These are phyloP conservation scores for Citropsis articulata DNA, from an alignment of 345 rosid genomes.

Conservation along the genomic window DNA sequence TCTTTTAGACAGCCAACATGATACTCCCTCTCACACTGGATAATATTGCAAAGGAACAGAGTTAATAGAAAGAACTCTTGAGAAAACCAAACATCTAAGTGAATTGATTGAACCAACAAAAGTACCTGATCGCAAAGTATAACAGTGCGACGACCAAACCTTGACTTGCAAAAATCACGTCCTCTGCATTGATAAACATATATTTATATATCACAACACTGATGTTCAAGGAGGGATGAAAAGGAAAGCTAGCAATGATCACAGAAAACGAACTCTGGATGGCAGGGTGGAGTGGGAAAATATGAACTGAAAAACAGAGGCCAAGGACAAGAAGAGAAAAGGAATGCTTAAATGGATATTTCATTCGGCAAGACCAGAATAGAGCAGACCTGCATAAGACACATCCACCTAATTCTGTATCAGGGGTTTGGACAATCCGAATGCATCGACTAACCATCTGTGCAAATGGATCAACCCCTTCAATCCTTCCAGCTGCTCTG, in stretches of 20 bases:
- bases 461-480: conserved; percentile 86
- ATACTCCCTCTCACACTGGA: conserved; percentile 89
- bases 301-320: not conserved
- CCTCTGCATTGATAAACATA: conserved; percentile 47
- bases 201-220: not conserved
- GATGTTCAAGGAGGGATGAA: not conserved
- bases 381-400: conserved; percentile 79
- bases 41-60: conserved; percentile 8
- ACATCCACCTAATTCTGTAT: conserved; percentile 71
- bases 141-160: conserved; percentile 82
- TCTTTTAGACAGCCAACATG: conserved; percentile 95
- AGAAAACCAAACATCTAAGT: not conserved
- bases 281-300: not conserved
- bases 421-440: conserved; percentile 69
- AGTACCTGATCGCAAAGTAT: conserved; percentile 92
- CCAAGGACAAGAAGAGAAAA: not conserved
- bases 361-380: not conserved
- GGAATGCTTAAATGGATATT: not conserved
- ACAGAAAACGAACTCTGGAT: not conserved
- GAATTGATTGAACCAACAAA: conserved; percentile 7
- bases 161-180: conserved; percentile 57
- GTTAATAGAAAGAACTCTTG: not conserved
- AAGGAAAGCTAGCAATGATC: not conserved
- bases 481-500: conserved; percentile 84
- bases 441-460: conserved; percentile 84